A percentile compares a stretch with the other conserved stretches of the same genome.
phyloP scores from a whole-genome alignment of 164 flowering plant genomes.

The Hamamelis virginiana region DNA sequence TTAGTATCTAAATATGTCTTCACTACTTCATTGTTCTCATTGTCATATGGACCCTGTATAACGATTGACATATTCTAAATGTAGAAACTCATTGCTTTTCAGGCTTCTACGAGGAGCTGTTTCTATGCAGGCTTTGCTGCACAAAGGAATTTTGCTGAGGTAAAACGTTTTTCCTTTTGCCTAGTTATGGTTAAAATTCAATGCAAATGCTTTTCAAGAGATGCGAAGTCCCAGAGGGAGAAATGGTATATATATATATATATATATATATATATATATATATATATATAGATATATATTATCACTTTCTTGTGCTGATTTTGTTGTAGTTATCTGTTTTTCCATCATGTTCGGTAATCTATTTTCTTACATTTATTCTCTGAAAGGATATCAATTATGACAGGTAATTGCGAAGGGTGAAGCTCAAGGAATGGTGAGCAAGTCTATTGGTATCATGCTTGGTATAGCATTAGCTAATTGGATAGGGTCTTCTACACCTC shows the following conservation, averaged over 20 bases:
- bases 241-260: too few species aligned
- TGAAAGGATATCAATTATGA: conserved; percentile 9
- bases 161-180: conserved; percentile 20
- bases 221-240: too few species aligned
- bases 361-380: not conserved
- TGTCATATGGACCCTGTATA: not conserved
- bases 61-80: not conserved
- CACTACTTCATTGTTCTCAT: not conserved
- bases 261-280: too few species aligned
- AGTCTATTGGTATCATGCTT: conserved; percentile 77
- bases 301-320: not conserved
- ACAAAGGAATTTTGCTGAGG: conserved; percentile 98
- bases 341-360: not conserved
- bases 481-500: conserved; percentile 69
- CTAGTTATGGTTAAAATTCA: not conserved
- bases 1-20: not conserved
- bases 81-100: conserved; percentile 19
- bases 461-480: conserved; percentile 80
- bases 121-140: conserved; percentile 99
- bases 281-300: not conserved
- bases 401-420: conserved; percentile 99
- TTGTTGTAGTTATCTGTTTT: not conserved
- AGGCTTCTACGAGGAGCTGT: conserved; percentile 98
- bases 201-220: not conserved
- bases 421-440: conserved; percentile 99